These are phyloP conservation scores for Acanthochlamys bracteata DNA, from an alignment of 106 monocot genomes.

Conservation along the genomic window DNA sequence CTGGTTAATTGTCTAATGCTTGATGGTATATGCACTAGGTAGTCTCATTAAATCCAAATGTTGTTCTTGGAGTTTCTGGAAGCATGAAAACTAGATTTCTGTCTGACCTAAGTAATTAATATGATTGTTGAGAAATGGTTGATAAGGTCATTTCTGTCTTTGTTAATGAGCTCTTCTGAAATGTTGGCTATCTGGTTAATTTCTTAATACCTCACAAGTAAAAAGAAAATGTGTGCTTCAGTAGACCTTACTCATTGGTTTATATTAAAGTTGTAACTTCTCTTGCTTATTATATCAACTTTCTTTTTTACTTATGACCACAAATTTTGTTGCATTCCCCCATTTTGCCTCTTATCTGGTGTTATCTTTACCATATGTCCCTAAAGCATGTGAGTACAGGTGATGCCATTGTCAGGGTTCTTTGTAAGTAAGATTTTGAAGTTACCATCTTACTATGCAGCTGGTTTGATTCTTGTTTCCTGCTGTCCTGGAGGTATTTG, in stretches of 20 bases:
- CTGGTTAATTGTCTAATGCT: no score
- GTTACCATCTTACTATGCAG: slow-evolving; percentile 87
- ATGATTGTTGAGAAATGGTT: no score
- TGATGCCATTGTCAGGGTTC: slow-evolving; percentile 89
- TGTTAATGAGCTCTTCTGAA: no score
- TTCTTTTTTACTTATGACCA: background rate
- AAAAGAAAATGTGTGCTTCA: no score
- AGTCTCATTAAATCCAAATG: no score
- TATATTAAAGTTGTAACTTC: background rate
- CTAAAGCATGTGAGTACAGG: slow-evolving; percentile 26
- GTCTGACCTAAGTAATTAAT: no score
- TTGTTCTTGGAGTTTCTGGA: no score
- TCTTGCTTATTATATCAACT: background rate
- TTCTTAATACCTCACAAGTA: no score
- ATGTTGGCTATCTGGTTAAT: no score
- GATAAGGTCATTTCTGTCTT: no score
- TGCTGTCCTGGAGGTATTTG: slow-evolving; percentile 89
- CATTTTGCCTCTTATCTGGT: background rate
- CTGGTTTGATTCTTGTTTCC: slow-evolving; percentile 78
- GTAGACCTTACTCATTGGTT: background rate
- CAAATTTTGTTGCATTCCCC: background rate
- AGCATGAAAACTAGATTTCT: no score
- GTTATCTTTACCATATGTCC: background rate
- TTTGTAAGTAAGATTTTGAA: slow-evolving; percentile 62
- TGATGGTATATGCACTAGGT: no score